Base-by-base conservation (phyloP, 2,329 filamentous ascomycete genomes). In the Phialophora tarda region DNA sequence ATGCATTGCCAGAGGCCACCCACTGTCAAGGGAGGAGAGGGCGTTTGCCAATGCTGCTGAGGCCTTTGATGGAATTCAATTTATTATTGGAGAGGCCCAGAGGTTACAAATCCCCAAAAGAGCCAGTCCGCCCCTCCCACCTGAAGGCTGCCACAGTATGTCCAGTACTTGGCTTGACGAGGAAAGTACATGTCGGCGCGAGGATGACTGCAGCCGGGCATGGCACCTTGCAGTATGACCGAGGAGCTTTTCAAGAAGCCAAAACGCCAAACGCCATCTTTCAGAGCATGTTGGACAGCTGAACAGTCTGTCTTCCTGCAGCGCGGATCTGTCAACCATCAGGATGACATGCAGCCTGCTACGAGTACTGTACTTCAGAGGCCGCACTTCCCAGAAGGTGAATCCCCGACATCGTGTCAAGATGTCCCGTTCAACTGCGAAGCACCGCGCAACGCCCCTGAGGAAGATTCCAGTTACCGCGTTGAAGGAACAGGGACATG, bases 201-300 rank as follows among this genome's bases (percentile, higher is more conserved):
- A 53, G 59, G 59, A 54, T 61, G 59, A 38, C 30, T 30, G 59
- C 32, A 34, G 59, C 59, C 47, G 59, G 17, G 24, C 44, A 34
- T 32, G 47, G 21, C 59, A 54, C 30, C 58, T 60, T 38, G 58
- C 58, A 60, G 58, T n/a, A 44, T n/a, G 12, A 2, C 12, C 38
- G 17, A 6, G 12, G 34, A 14, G 4, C 14, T 17, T 17, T 41
- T 41, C 34, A 41, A 41, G 34, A 41, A 41, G 38, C 6, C 38
- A n/a, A 41, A 41, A 1, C 14, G 34, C 5, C 38, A 41, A 41
- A 41, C 5, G 38, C 38, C 38, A n/a, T 8, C 38, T 44, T 44
- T 44, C 38, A 44, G 38, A 44, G 17, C 17, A 44, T 17, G 38
- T 44, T n/a, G 17, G 8, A 54, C 59, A 53, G 59, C 44, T 34